These are phyloP conservation scores for Helianthus annuus DNA, from an alignment of 129 eudicot genomes.

Conservation along the genomic window HanXRQr2.0-SUNRISE NC_035441.2:94536399-94536898, in stretches of 20 bases:
- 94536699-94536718: constrained; percentile 1
- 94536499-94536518: constrained; percentile 21
- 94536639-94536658: no score
- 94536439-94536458: not conserved
- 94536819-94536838: constrained; percentile 34
- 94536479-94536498: not conserved
- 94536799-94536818: not conserved
- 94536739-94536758: not conserved
- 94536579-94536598: no score
- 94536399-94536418: not conserved
- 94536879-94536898: constrained; percentile 80
- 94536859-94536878: constrained; percentile 87
- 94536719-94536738: constrained; percentile 13
- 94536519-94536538: constrained; percentile 38
- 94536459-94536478: not conserved
- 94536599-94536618: no score
- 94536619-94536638: no score
- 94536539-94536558: constrained; percentile 10
- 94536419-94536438: not conserved
- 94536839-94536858: constrained; percentile 67
- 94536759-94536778: no score
- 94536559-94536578: not conserved
- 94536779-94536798: no score
- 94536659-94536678: constrained; percentile 27
- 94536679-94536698: constrained; percentile 23